These are phyloP conservation scores for Saxophila tyrrhenica DNA, from an alignment of 495 filamentous ascomycete species.

Conservation along the genomic window DNA sequence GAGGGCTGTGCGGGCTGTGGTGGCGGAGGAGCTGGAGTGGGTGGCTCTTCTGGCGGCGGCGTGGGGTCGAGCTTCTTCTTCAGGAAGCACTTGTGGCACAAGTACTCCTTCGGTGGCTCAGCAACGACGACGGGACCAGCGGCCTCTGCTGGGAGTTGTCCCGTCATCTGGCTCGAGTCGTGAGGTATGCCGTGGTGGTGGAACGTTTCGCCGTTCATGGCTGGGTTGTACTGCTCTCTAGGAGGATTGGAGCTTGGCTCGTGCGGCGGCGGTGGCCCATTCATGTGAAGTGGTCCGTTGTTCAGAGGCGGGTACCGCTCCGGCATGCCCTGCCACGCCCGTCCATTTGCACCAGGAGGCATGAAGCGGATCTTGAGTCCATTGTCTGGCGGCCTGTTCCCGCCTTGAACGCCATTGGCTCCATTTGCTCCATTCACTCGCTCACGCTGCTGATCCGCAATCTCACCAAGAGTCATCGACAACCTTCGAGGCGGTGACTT, in stretches of 20 bases:
- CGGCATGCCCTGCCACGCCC: conserved; percentile 13
- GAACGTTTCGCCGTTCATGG: conserved; percentile 5
- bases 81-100: conserved; percentile 30
- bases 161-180: conserved; percentile 6
- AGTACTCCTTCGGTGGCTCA: conserved; percentile 9
- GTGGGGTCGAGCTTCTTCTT: conserved; percentile 17
- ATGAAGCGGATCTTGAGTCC: conserved; percentile 11
- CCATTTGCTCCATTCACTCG: neutral
- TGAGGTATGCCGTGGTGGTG: conserved; percentile 12
- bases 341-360: conserved; percentile 9
- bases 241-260: neutral
- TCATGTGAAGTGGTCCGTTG: neutral
- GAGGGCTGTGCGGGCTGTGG: conserved; percentile 7
- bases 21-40: neutral
- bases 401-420: neutral
- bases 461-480: conserved; percentile 18
- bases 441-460: conserved; percentile 12
- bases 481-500: conserved; percentile 6
- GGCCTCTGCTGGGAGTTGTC: neutral
- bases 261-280: neutral
- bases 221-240: neutral
- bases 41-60: conserved; percentile 14
- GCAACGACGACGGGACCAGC: neutral
- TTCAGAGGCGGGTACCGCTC: neutral
- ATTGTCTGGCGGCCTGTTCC: neutral